A percentile compares a stretch with the other conserved stretches of the same genome.
These are phyloP conservation scores for Septoria petroselini DNA, from an alignment of 2,329 filamentous ascomycete species.

Conservation along the genomic window DNA sequence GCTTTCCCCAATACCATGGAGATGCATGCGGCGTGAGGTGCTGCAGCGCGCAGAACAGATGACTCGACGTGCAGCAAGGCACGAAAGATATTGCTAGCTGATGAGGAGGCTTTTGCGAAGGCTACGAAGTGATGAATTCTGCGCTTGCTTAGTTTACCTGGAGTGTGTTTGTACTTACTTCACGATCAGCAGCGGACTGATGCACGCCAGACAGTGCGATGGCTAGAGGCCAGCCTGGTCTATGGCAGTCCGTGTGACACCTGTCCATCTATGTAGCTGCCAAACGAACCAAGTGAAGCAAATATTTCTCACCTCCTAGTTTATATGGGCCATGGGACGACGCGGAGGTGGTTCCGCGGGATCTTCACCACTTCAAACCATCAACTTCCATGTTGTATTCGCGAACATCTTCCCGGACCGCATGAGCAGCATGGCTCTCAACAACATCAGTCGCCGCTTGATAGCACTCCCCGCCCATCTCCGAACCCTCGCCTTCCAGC, in stretches of 20 bases:
- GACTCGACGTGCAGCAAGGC: background rate
- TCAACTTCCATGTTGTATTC: background rate
- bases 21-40: background rate
- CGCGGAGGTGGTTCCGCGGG: background rate
- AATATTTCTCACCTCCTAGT: too few species aligned
- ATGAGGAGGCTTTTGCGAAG: conserved; percentile 9
- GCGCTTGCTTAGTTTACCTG: background rate
- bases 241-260: too few species aligned
- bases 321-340: too few species aligned
- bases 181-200: too few species aligned
- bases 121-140: conserved; percentile 12
- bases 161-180: too few species aligned
- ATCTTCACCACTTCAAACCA: background rate
- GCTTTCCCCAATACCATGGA: too few species aligned
- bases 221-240: too few species aligned
- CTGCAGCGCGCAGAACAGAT: background rate
- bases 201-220: too few species aligned
- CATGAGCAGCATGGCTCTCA: background rate
- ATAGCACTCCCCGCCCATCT: conserved; percentile 1
- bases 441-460: background rate
- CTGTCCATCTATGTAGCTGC: too few species aligned
- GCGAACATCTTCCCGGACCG: background rate
- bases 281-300: too few species aligned
- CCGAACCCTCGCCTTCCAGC: conserved; percentile 13
- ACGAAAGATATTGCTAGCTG: background rate